Base-by-base conservation (phyloP, 2,329 filamentous ascomycete genomes). In the Botrytis hyacinthi region DNA sequence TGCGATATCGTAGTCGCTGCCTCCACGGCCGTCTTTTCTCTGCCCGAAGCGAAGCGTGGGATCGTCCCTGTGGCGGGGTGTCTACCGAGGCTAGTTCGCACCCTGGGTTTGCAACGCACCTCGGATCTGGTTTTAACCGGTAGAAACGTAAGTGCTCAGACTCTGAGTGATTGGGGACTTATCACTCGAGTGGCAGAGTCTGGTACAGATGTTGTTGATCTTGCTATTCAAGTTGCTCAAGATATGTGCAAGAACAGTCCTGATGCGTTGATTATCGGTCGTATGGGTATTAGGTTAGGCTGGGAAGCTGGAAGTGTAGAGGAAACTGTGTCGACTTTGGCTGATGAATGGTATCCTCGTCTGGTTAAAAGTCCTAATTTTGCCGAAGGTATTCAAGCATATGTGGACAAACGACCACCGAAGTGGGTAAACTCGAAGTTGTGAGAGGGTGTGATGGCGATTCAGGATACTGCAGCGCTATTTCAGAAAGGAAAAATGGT, bases 391-490 rank as follows among this genome's bases (percentile, higher is more conserved):
- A 84, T 94, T 29, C 83, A 81, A 82, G 92, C 92, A 73, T 95
- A 94, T 84, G 89, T 91, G 35, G 91, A 93, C 86, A 93, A 90
- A 85, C 84, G 91, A 78, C 86, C 87, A 82, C 87, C 92, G 4
- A 84, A 84, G 46, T 94, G 91, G 91, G 86, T 83, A 79, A 84
- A 88, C 75, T 89, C 87, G 77, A 89, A 89, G 81, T 77, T 90
- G 48, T 72, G 37, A 70, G 51, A 18, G n/a, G 9, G 26, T 7
- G 46, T 40, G 32, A 40, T 10, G 46, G 46, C 4, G 26, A 71
- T 29, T 32, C 9, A 22, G 29, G 22, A 32, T 35, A n/a, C n/a
- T 42, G 40, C 40, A 61, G 16, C n/a, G 37, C 37, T 46, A 46
- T 32, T 35, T 46, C 54, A 61, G 67, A 54, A 70, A 70, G 54